Percentiles rank a stretch among this genome's conserved stretches.
Conservation (phyloP, 176 grass and related monocot species). For the Carex cristatella region DNA sequence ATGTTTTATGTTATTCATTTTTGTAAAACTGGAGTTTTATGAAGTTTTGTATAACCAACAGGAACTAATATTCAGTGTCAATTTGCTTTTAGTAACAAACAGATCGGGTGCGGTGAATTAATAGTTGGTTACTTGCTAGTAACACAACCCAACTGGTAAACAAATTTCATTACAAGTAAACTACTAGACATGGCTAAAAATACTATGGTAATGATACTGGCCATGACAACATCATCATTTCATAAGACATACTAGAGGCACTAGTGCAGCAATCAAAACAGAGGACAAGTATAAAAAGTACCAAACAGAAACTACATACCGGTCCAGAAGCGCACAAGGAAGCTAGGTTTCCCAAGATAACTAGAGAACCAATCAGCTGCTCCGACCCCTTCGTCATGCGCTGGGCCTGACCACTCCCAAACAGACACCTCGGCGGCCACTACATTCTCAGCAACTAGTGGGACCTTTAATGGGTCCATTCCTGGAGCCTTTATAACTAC, state of each 20-base stretch:
- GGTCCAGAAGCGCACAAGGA: constrained; percentile 49
- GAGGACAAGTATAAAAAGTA: not conserved
- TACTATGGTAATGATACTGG: not conserved
- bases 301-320: constrained; percentile 13
- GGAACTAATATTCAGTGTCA: not conserved
- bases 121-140: not conserved
- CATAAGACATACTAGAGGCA: not conserved
- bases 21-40: not conserved
- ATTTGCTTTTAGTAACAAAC: not conserved
- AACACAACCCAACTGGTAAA: not conserved
- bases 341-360: constrained; percentile 59
- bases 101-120: not conserved
- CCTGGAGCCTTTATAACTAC: constrained; percentile 68
- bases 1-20: not conserved
- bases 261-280: not conserved
- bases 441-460: constrained; percentile 23
- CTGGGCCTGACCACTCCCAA: constrained; percentile 86
- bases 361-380: constrained; percentile 66
- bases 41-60: not conserved
- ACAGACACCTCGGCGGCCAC: constrained; percentile 49
- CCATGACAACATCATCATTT: not conserved
- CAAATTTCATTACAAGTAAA: not conserved
- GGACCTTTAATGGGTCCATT: constrained; percentile 58
- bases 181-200: not conserved
- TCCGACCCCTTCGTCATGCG: constrained; percentile 64